Conservation (phyloP, 768 basidiomycete genomes). For the Obba rivulosa region DNA sequence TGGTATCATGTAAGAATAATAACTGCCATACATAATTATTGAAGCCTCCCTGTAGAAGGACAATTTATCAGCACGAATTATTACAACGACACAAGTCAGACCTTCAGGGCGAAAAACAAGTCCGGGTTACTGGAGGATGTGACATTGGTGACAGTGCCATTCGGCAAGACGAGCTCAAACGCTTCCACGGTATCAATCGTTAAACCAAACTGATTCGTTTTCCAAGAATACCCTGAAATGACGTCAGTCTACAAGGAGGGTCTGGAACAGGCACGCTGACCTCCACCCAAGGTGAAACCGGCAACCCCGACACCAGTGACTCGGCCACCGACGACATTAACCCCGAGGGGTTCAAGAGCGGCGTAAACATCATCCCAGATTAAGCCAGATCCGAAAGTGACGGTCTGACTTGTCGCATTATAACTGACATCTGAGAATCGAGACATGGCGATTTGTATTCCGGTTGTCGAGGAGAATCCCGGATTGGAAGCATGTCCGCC, state of each 20-base stretch:
- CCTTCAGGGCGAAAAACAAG: conserved; percentile 41
- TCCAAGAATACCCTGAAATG: conserved; percentile 53
- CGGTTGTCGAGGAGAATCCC: conserved; percentile 31
- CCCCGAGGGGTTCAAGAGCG: conserved; percentile 36
- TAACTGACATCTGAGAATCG: conserved; percentile 24
- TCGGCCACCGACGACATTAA: conserved; percentile 54
- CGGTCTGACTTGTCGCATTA: conserved; percentile 15
- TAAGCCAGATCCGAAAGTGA: conserved; percentile 33
- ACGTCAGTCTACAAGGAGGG: background rate
- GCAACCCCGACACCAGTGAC: conserved; percentile 41
- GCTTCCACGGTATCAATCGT: conserved; percentile 49
- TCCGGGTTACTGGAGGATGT: conserved; percentile 29
- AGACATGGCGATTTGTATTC: conserved; percentile 30
- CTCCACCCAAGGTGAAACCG: conserved; percentile 45
- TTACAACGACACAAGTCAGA: conserved; percentile 8
- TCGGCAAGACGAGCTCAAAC: conserved; percentile 53
- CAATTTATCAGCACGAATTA: background rate
- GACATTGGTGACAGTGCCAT: conserved; percentile 36
- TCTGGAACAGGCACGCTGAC: conserved; percentile 18
- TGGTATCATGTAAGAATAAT: background rate
- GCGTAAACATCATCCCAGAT: conserved; percentile 66
- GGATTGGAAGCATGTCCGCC: conserved; percentile 29
- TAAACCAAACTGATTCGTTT: conserved; percentile 56
- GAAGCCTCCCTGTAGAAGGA: conserved; percentile 41
- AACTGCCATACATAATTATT: conserved; percentile 47